Base-by-base conservation (phyloP, 306 rosid species). In the Medicago arabica region DNA sequence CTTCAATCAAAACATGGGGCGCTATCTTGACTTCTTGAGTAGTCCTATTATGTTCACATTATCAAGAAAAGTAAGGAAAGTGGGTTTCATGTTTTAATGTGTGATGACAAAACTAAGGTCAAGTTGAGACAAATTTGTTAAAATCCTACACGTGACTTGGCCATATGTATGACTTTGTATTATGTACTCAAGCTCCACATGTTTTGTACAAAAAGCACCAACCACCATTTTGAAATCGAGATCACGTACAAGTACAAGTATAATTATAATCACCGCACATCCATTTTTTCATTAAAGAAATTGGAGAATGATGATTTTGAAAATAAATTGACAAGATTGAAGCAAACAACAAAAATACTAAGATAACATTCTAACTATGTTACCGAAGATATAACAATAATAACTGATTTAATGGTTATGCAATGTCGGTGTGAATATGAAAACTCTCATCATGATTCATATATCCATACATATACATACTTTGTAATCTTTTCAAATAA, bases 21-120 rank as follows among this genome's bases (percentile, higher is more conserved):
- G 38, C 47, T 49, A 16, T 1, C 16, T 39, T 68, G 59, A 31
- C 10, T 21, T 21, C 23, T 21, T 58, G 6, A 74, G 50, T 43
- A 43, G 51, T 16, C 38, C 43, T 70, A 23, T 17, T 49, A 0
- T 59, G 67, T 68, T 67, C 43, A 47, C 53, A 28, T 49, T 17
- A 14, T 67, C 9, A 44, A 55, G 34, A 16, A 10, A 23, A 72
- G 60, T 18, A 49, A 54, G 39, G 41, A 39, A 6, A 34, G 54
- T 41, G 74, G 54, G 10, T 11, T 15, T 7, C 4, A 40, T 62
- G 63, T 19, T 73, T 14, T 4, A 11, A 44, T 70, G 25, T 46
- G 11, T 62, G 54, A 79, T 23, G 78, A 41, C 72, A 66, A 69
- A 38, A 47, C 14, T 28, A 9, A 23, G 18, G 72, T 72, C 76